Evolutionary conservation across 805 yeast species (phyloP).

Genomic region (Komagataella pseudopastoris): DNA sequence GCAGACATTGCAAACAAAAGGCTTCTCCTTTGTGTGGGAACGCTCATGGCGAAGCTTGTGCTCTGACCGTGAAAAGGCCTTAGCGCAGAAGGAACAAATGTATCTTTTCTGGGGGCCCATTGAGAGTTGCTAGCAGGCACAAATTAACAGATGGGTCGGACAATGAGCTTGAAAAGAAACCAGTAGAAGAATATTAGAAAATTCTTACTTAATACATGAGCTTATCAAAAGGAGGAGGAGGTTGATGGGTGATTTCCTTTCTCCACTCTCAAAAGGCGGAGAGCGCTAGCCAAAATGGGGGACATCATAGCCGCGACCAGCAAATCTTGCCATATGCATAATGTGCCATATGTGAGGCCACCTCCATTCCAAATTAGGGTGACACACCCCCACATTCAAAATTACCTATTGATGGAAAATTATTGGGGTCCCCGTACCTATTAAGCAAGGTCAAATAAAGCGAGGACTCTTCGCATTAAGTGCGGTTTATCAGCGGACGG

Average conservation of each 20-base stretch:
- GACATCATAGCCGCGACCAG: neutral
- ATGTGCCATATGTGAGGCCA: neutral
- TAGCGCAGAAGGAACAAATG: constrained; percentile 67
- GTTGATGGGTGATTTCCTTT: neutral
- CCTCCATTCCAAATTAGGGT: no score
- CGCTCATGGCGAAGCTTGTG: constrained; percentile 70
- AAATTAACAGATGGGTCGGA: neutral
- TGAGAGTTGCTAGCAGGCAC: neutral
- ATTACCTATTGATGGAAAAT: no score
- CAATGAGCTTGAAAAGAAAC: neutral
- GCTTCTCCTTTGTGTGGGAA: constrained; percentile 70
- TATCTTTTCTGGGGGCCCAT: constrained; percentile 44
- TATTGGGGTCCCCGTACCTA: neutral
- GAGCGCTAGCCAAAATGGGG: neutral
- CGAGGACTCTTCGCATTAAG: neutral
- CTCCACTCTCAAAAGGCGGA: neutral
- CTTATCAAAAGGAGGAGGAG: neutral
- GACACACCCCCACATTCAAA: no score
- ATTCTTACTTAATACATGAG: neutral
- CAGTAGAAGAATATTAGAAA: neutral
- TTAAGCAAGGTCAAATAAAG: neutral
- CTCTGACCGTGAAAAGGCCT: constrained; percentile 70
- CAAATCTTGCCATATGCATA: neutral
- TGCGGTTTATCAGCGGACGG: neutral
- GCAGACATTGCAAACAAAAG: constrained; percentile 62